Evolutionary conservation across 257 asterid species (phyloP).

Genomic region (Phtheirospermum japonicum): DNA sequence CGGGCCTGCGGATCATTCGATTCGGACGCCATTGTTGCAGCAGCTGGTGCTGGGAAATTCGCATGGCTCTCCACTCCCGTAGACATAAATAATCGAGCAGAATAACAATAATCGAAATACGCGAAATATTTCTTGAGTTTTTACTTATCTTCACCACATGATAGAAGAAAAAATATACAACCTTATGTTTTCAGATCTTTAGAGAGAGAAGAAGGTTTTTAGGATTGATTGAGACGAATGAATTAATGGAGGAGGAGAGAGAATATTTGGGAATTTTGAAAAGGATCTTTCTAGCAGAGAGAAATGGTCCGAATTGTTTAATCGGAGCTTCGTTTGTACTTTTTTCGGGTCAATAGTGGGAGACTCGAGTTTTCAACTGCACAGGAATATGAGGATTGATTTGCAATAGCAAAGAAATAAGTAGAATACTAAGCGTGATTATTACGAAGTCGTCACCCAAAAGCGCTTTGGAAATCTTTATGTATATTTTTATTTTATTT

Average conservation of each 20-base stretch:
- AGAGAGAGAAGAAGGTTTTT: conserved; percentile 1
- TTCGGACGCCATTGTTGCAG: conserved; percentile 43
- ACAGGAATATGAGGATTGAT: too few relatives aligned
- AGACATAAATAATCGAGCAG: conserved; percentile 34
- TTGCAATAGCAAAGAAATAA: too few relatives aligned
- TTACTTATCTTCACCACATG: conserved; percentile 7
- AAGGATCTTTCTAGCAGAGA: conserved; percentile 33
- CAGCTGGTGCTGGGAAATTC: conserved; percentile 46
- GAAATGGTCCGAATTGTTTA: conserved; percentile 39
- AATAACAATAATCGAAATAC: not conserved
- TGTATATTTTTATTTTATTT: too few relatives aligned
- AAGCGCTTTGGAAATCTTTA: too few relatives aligned
- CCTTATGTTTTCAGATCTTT: conserved; percentile 34
- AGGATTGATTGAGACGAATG: conserved; percentile 10
- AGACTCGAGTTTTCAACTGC: not conserved
- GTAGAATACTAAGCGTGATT: too few relatives aligned
- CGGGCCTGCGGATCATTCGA: conserved; percentile 33
- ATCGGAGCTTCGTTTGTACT: conserved; percentile 24
- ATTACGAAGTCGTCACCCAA: too few relatives aligned
- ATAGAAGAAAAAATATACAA: not conserved
- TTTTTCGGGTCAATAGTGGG: conserved; percentile 7
- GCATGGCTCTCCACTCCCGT: conserved; percentile 56
- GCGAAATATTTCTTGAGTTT: not conserved
- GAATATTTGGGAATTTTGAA: conserved; percentile 14
- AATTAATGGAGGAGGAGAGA: not conserved